These are phyloP conservation scores for Ostreobium quekettii DNA, from an alignment of 139 green algal genomes.

Conservation along the genomic window DNA sequence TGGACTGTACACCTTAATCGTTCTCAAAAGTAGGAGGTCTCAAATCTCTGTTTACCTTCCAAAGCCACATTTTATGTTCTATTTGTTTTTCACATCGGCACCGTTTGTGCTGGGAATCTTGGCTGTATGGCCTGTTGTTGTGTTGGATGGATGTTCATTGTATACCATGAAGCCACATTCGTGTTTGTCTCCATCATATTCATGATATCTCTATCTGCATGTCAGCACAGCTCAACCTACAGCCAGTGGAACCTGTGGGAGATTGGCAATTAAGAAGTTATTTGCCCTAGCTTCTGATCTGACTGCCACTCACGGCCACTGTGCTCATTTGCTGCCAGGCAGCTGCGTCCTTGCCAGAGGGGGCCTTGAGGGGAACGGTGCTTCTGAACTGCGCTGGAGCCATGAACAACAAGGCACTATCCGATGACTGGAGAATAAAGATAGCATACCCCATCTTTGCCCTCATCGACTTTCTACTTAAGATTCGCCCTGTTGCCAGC, in stretches of 20 bases:
- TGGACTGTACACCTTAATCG: no score
- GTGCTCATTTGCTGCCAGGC: neutral
- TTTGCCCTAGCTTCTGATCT: neutral
- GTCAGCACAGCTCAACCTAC: neutral
- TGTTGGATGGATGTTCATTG: no score
- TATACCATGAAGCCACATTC: neutral
- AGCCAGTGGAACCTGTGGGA: no score
- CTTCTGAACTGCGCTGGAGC: constrained; percentile 75
- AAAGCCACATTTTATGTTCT: no score
- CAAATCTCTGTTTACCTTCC: no score
- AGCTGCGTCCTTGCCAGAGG: neutral
- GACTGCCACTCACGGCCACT: neutral
- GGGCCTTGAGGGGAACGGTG: constrained; percentile 37
- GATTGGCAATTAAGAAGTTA: neutral
- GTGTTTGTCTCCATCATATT: neutral
- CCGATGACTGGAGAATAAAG: constrained; percentile 75
- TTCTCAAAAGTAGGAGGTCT: no score
- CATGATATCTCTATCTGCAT: neutral
- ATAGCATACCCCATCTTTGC: constrained; percentile 68
- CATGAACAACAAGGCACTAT: constrained; percentile 86
- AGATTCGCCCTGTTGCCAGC: constrained; percentile 43
- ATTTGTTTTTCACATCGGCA: no score
- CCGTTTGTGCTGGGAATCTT: no score
- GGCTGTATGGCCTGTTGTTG: no score
- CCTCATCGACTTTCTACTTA: constrained; percentile 83